Percentiles rank a stretch among this genome's conserved stretches.
These are phyloP conservation scores for Musa itinerans DNA, from an alignment of 176 grass and related monocot species.

Conservation along the genomic window DNA sequence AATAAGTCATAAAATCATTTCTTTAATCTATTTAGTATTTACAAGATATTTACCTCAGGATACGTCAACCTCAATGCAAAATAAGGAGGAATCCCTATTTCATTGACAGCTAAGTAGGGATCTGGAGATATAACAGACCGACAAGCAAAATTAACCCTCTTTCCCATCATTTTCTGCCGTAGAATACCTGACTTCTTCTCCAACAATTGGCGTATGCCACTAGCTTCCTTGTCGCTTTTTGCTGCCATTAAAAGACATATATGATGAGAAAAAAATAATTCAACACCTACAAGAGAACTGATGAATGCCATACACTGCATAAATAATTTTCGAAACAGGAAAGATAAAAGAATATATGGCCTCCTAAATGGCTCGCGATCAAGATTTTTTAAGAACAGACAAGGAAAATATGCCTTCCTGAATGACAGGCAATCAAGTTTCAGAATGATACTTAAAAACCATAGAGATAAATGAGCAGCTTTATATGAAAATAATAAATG, in stretches of 20 bases:
- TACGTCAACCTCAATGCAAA: constrained; percentile 77
- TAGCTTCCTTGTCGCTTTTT: constrained; percentile 46
- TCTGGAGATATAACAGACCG: constrained; percentile 93
- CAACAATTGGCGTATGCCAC: constrained; percentile 65
- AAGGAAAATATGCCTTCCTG: not conserved
- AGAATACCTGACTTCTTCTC: constrained; percentile 92
- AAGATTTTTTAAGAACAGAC: not conserved
- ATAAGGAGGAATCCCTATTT: constrained; percentile 96
- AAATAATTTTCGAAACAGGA: not conserved
- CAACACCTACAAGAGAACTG: not conserved
- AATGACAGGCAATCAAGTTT: not conserved
- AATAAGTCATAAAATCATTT: not conserved
- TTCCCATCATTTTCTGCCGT: constrained; percentile 97
- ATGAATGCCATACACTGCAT: not conserved
- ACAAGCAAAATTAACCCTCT: constrained; percentile 96
- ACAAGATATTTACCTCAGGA: constrained; percentile 52
- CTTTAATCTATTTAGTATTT: not conserved
- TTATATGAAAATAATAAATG: constrained; percentile 24
- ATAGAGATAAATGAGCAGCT: not conserved
- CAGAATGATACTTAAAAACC: not conserved
- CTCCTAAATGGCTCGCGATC: not conserved
- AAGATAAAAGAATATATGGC: not conserved
- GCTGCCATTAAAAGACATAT: constrained; percentile 27
- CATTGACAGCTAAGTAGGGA: constrained; percentile 83
- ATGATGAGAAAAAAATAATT: not conserved